Evolutionary conservation across 176 grass and related monocot genomes (phyloP).

Genomic region (Bolboschoenus planiculmis): DNA sequence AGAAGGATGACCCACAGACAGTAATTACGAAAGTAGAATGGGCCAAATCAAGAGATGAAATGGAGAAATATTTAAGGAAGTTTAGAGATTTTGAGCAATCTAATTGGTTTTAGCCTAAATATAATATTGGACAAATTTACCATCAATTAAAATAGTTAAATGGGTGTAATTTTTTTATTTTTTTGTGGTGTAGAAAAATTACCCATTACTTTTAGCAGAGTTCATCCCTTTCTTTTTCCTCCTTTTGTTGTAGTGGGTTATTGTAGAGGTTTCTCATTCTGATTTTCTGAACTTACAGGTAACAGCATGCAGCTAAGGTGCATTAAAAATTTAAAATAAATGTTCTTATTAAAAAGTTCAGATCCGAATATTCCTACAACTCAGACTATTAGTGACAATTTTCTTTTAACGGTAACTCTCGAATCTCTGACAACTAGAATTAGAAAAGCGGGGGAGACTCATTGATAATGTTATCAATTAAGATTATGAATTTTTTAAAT

Average conservation of each 20-base stretch:
- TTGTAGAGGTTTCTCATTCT: neutral
- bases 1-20: slow-evolving; percentile 54
- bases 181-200: slow-evolving; percentile 10
- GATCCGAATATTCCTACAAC: too few relatives aligned
- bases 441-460: too few relatives aligned
- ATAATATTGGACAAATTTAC: neutral
- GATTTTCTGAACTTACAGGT: neutral
- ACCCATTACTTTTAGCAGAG: neutral
- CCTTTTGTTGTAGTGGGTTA: neutral
- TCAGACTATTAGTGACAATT: too few relatives aligned
- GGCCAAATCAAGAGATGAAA: slow-evolving; percentile 48
- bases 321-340: neutral
- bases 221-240: neutral
- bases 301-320: neutral
- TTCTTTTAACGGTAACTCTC: too few relatives aligned
- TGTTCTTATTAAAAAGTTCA: neutral
- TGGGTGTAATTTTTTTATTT: neutral
- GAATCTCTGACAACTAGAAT: too few relatives aligned
- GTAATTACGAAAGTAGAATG: slow-evolving; percentile 76
- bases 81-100: slow-evolving; percentile 62
- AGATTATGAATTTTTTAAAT: too few relatives aligned
- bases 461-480: too few relatives aligned
- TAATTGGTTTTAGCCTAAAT: slow-evolving; percentile 68
- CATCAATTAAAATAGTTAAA: neutral
- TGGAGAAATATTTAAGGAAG: slow-evolving; percentile 83